Evolutionary conservation across 2,329 filamentous ascomycete species (phyloP).

Genomic region (Colletotrichum trifolii): DNA sequence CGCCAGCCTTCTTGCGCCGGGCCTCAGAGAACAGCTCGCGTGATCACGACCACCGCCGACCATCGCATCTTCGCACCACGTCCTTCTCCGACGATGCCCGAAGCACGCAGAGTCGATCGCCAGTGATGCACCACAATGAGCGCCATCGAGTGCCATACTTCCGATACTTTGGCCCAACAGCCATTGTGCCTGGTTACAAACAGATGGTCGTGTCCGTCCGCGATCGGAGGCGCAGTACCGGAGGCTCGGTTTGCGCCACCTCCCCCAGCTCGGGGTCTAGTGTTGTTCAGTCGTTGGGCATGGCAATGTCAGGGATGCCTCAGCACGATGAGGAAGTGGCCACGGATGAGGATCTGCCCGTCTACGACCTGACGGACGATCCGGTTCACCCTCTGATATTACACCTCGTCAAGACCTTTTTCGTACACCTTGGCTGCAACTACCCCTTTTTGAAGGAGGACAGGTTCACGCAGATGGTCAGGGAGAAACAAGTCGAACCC

Average conservation of each 20-base stretch:
- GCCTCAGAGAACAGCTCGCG: slow-evolving; percentile 20
- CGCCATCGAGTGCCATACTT: slow-evolving; percentile 85
- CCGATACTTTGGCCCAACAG: slow-evolving; percentile 89
- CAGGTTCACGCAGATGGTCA: slow-evolving; percentile 79
- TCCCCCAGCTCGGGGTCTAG: slow-evolving; percentile 57
- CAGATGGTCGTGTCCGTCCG: slow-evolving; percentile 88
- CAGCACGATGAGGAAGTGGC: slow-evolving; percentile 54
- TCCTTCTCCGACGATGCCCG: slow-evolving; percentile 55
- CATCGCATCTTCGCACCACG: slow-evolving; percentile 44
- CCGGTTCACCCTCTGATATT: slow-evolving; percentile 81
- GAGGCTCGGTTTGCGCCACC: slow-evolving; percentile 65
- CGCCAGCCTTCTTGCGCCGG: slow-evolving; percentile 30
- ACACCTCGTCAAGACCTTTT: slow-evolving; percentile 83
- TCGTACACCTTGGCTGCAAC: slow-evolving; percentile 83
- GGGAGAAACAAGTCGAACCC: slow-evolving; percentile 83
- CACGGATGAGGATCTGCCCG: slow-evolving; percentile 67
- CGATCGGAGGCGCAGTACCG: slow-evolving; percentile 70
- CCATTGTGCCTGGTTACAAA: slow-evolving; percentile 91
- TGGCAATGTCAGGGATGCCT: slow-evolving; percentile 25
- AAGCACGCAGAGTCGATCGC: slow-evolving; percentile 55
- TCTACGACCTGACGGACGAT: slow-evolving; percentile 80
- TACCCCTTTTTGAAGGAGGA: slow-evolving; percentile 83
- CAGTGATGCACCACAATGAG: slow-evolving; percentile 60
- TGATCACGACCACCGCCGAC: slow-evolving; percentile 38
- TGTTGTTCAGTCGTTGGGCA: slow-evolving; percentile 22